Conservation (phyloP, 257 asterid species). For the Schizonepeta tenuifolia region DNA sequence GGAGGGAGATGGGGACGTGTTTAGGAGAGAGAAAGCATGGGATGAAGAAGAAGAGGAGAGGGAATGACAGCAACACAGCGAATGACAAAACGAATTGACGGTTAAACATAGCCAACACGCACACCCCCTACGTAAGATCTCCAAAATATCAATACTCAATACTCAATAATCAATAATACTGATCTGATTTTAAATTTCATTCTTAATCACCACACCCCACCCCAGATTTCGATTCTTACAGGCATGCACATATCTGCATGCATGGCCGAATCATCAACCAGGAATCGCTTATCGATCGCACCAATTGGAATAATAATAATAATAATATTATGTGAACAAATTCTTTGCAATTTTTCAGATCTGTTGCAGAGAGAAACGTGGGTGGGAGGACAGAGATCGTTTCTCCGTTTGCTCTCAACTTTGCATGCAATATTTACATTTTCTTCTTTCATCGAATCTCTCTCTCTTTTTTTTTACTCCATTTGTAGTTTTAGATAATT, state of each 20-base stretch:
- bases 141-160: too few relatives aligned
- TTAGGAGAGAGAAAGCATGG: slow-evolving; percentile 55
- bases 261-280: too few relatives aligned
- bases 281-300: too few relatives aligned
- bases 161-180: too few relatives aligned
- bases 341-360: neutral
- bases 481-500: too few relatives aligned
- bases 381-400: neutral
- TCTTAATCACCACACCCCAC: too few relatives aligned
- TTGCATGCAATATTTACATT: neutral
- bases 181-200: too few relatives aligned
- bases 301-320: too few relatives aligned
- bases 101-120: slow-evolving; percentile 61
- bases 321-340: too few relatives aligned
- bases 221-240: neutral
- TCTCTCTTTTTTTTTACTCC: neutral
- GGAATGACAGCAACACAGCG: slow-evolving; percentile 54
- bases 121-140: too few relatives aligned
- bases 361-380: neutral
- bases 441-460: neutral
- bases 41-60: slow-evolving; percentile 52
- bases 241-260: neutral
- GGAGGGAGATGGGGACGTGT: slow-evolving; percentile 48
- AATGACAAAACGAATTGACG: slow-evolving; percentile 49
- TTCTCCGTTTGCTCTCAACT: neutral